Conservation (phyloP, 2,329 filamentous ascomycete genomes). For the Ophiostoma himal-ulmi region DNA sequence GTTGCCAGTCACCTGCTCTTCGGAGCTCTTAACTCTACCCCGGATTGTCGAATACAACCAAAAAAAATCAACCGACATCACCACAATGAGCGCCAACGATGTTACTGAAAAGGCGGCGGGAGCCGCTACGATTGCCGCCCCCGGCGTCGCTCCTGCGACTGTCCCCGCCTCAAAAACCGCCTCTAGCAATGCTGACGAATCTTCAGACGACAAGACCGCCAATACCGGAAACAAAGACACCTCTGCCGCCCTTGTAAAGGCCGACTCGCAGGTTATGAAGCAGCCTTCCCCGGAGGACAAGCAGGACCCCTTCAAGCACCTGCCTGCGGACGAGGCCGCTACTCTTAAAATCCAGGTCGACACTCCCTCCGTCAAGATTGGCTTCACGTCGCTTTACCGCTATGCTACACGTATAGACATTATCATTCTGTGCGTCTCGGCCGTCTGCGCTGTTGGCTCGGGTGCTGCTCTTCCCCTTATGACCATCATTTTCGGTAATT, state of each 20-base stretch:
- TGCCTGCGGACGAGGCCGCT: constrained; percentile 59
- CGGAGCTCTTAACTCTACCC: not conserved
- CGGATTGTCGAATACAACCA: not conserved
- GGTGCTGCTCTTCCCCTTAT: constrained; percentile 71
- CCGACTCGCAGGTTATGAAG: constrained; percentile 40
- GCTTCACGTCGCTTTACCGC: constrained; percentile 60
- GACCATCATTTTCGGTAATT: constrained; percentile 73
- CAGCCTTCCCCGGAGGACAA: constrained; percentile 26
- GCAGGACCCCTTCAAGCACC: constrained; percentile 52
- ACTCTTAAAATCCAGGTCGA: constrained; percentile 64
- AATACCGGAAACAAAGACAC: constrained; percentile 1
- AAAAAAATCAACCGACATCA: not conserved
- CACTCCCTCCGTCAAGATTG: constrained; percentile 57
- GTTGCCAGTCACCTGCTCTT: not conserved
- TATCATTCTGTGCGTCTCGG: constrained; percentile 55
- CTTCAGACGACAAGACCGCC: constrained; percentile 24
- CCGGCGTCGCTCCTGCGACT: constrained; percentile 22
- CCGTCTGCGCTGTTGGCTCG: constrained; percentile 57
- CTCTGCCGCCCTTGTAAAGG: constrained; percentile 35
- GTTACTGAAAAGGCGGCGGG: constrained; percentile 24
- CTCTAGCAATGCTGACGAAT: constrained; percentile 36
- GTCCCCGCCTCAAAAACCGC: constrained; percentile 27
- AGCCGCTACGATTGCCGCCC: constrained; percentile 10
- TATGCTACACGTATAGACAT: constrained; percentile 63
- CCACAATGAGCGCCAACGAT: constrained; percentile 20